Conservation (phyloP, 805 yeast genomes). For the Candida anglica region DNA sequence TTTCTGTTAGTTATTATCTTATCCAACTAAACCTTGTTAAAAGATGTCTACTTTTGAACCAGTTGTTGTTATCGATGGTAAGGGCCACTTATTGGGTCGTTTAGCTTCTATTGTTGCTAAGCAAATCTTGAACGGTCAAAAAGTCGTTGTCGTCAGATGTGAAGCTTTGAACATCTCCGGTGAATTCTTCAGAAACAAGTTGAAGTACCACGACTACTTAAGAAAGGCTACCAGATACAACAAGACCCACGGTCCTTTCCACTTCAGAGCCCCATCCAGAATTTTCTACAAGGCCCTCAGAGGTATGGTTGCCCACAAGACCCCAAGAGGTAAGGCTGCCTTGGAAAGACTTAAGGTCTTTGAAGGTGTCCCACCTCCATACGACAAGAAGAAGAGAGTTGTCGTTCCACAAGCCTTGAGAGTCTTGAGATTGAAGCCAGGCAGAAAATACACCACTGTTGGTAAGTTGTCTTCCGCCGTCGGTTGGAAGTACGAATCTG, state of each 20-base stretch:
- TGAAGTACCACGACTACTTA: conserved; percentile 99
- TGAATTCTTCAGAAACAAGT: conserved; percentile 99
- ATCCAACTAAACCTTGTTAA: conserved; percentile 2
- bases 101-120: conserved; percentile 98
- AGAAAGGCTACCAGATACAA: conserved; percentile 99
- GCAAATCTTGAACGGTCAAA: conserved; percentile 97
- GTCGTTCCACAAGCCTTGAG: conserved; percentile 99
- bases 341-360: conserved; percentile 98
- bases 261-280: conserved; percentile 99
- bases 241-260: conserved; percentile 99
- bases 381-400: conserved; percentile 99
- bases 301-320: conserved; percentile 99
- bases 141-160: conserved; percentile 94
- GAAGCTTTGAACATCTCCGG: conserved; percentile 99
- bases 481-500: conserved; percentile 99
- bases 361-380: conserved; percentile 99
- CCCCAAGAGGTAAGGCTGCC: conserved; percentile 99
- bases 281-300: conserved; percentile 99
- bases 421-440: conserved; percentile 98
- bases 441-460: conserved; percentile 99
- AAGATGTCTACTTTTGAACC: conserved; percentile 87
- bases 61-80: conserved; percentile 98
- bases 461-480: conserved; percentile 95
- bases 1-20: conserved; percentile 1
- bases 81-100: conserved; percentile 99